Conservation (phyloP, 2,329 filamentous ascomycete genomes). For the Penicillium occitanis region DNA sequence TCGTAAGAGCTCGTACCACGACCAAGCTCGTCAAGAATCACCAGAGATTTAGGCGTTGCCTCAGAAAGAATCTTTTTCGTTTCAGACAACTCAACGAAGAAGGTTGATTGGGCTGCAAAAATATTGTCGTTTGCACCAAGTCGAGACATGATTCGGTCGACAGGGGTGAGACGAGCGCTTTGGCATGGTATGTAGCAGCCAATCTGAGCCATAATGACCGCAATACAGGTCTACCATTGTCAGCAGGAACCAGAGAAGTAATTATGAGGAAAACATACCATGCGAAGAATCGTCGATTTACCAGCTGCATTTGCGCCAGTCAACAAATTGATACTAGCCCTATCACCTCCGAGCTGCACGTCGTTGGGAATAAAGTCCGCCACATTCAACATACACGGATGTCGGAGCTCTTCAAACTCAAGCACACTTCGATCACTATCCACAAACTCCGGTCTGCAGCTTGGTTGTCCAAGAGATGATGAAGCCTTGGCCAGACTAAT, state of each 20-base stretch:
- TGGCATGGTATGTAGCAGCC: conserved; percentile 87
- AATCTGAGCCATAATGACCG: conserved; percentile 96
- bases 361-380: conserved; percentile 97
- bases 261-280: conserved; percentile 59
- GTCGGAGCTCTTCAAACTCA: conserved; percentile 89
- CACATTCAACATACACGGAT: conserved; percentile 90
- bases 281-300: conserved; percentile 92
- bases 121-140: conserved; percentile 98
- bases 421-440: conserved; percentile 80
- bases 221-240: conserved; percentile 72
- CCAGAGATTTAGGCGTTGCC: conserved; percentile 87
- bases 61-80: conserved; percentile 97
- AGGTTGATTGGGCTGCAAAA: conserved; percentile 94
- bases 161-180: conserved; percentile 79
- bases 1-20: conserved; percentile 95
- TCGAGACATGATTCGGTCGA: conserved; percentile 98
- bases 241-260: neutral
- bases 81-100: conserved; percentile 95
- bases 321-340: conserved; percentile 81
- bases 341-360: conserved; percentile 76
- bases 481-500: conserved; percentile 92
- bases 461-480: conserved; percentile 75
- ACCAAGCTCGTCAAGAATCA: conserved; percentile 94
- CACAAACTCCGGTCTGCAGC: conserved; percentile 84
- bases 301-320: conserved; percentile 96